Evolutionary conservation across 2,329 filamentous ascomycete species (phyloP).

Genomic region (Ceratocystis ficicola): DNA sequence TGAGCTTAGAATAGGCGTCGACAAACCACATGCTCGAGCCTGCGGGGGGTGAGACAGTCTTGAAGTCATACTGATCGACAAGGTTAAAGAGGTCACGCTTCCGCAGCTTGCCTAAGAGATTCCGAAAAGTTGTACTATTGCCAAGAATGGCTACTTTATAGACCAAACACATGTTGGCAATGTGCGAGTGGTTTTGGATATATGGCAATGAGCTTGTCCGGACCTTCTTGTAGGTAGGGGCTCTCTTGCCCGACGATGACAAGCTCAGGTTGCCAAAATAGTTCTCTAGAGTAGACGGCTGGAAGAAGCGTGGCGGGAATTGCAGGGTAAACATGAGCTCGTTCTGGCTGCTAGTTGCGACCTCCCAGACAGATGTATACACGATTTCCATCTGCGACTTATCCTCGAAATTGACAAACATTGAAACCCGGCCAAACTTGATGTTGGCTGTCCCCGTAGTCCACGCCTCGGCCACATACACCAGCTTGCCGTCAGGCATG

Average conservation of each 20-base stretch:
- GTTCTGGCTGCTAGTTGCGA: constrained; percentile 31
- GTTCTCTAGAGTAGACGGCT: constrained; percentile 18
- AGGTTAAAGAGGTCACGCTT: constrained; percentile 15
- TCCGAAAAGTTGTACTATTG: neutral
- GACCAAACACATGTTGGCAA: constrained; percentile 14
- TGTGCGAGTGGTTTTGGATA: constrained; percentile 11
- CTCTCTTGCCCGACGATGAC: neutral
- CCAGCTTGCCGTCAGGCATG: constrained; percentile 27
- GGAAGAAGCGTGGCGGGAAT: constrained; percentile 41
- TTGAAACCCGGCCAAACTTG: constrained; percentile 34
- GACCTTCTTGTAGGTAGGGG: constrained; percentile 7
- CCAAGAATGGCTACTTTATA: constrained; percentile 16
- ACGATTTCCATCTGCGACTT: constrained; percentile 36
- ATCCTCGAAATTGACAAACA: constrained; percentile 32
- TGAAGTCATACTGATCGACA: constrained; percentile 8
- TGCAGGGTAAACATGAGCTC: constrained; percentile 40
- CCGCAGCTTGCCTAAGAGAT: neutral
- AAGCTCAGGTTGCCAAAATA: neutral
- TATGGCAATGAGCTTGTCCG: neutral
- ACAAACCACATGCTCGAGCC: constrained; percentile 13
- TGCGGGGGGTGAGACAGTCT: neutral
- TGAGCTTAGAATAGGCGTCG: constrained; percentile 23
- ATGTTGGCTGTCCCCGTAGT: constrained; percentile 29
- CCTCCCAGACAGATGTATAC: constrained; percentile 37
- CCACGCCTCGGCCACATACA: constrained; percentile 35